A percentile compares a stretch with the other conserved stretches of the same genome.
These are phyloP conservation scores for Tolypocladium amazonense DNA, from an alignment of 2,329 filamentous ascomycete species.

Conservation along the genomic window DNA sequence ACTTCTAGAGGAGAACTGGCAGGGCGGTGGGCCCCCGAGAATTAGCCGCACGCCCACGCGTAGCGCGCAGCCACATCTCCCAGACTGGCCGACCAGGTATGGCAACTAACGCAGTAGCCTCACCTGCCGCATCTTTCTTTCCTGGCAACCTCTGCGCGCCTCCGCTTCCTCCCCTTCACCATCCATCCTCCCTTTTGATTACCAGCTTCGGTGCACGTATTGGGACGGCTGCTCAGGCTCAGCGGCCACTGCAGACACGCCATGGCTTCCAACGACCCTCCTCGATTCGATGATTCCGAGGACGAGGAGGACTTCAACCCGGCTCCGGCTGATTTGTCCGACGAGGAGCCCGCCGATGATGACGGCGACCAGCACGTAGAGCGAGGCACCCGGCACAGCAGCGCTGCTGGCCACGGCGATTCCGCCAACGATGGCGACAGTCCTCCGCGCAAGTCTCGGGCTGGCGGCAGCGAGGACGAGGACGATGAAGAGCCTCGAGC, in stretches of 20 bases:
- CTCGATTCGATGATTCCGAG: conserved; percentile 51
- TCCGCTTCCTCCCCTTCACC: background rate
- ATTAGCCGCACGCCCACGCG: background rate
- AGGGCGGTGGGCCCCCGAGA: background rate
- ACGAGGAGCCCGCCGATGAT: conserved; percentile 37
- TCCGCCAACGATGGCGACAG: conserved; percentile 29
- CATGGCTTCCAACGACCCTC: conserved; percentile 37
- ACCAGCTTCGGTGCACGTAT: background rate
- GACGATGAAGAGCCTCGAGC: conserved; percentile 21
- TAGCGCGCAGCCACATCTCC: background rate
- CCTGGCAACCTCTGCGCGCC: background rate
- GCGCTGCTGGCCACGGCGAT: conserved; percentile 12
- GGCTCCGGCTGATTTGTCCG: conserved; percentile 60
- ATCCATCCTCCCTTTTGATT: background rate
- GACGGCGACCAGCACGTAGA: conserved; percentile 23
- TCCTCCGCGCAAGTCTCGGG: conserved; percentile 5
- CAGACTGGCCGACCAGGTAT: background rate
- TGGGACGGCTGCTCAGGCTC: background rate
- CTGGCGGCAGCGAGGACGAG: conserved; percentile 24
- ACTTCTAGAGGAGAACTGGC: background rate
- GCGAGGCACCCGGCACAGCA: conserved; percentile 28
- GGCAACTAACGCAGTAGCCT: background rate
- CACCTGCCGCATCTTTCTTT: background rate
- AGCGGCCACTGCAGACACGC: conserved; percentile 8
- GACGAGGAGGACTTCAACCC: conserved; percentile 90